Evolutionary conservation across 1,139 yeast genomes (phyloP), one percentile per base, ranked within the genome.

Genomic region (Taphrina flavorubra): DNA sequence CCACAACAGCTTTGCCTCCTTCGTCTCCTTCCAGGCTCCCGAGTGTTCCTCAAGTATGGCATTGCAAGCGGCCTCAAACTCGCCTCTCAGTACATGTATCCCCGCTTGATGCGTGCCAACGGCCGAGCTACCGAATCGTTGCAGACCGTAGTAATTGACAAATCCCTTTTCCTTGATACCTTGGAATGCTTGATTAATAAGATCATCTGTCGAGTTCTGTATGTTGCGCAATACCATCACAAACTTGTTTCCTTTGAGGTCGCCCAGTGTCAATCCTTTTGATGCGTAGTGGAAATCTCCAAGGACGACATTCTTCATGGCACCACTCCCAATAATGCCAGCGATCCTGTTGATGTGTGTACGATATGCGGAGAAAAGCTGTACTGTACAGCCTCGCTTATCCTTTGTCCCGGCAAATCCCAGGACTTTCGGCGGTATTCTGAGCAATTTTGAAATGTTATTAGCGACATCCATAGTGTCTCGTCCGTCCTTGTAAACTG

Each of bases 391-490:
- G 68, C 96, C 99, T 76, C 99, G 86, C 75, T 98, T 86, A 78
- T 94, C 99, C 76, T 94, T 94, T 4, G 99, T 95, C 25, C 99
- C 99, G 0, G 98, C 96, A 78, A 87, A 92, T 68, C 89, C 83
- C 51, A 94, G 83, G 47, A 81, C 77, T 73, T 87, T 89, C 7
- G 88, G 82, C 18, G 92, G 94, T 18, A 89, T 79, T 71, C 92
- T 84, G 73, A 94, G 81, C 72, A 90, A 84, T 75, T 88, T 89
- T 51, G 94, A 81, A 60, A 94, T 81, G 46, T 89, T 80, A 39
- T 87, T 84, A 0, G 96, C 95, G 8, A 90, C 92, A 78, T 94
- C 98, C 97, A 94, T 92, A 0, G 99, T 92, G 75, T 94, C 99
- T 77, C 94, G 89, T 79, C 95, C 95, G 76, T 94, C 97, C 77